Evolutionary conservation across 2,329 filamentous ascomycete species (phyloP).

Genomic region (Huntiella omanensis): DNA sequence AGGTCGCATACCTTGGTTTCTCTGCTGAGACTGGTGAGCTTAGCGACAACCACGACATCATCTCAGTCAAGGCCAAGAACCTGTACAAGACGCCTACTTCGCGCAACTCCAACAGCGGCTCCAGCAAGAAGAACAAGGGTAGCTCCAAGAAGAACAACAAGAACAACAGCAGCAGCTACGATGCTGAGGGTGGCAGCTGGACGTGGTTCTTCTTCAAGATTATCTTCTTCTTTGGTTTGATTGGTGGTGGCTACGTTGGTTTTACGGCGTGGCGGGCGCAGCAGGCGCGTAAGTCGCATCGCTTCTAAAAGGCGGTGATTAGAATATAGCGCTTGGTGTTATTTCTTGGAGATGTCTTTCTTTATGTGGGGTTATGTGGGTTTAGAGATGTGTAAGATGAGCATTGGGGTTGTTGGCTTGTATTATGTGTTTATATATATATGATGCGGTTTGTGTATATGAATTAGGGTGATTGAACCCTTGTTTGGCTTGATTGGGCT

Average conservation of each 20-base stretch:
- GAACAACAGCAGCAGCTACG: slow-evolving; percentile 14
- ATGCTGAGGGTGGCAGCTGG: slow-evolving; percentile 30
- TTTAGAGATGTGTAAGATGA: too few species aligned
- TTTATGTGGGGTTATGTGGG: neutral
- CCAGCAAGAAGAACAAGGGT: slow-evolving; percentile 18
- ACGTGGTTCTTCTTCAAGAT: slow-evolving; percentile 60
- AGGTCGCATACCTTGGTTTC: slow-evolving; percentile 56
- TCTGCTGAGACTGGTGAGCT: slow-evolving; percentile 88
- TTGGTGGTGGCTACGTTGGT: slow-evolving; percentile 64
- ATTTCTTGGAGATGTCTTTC: neutral
- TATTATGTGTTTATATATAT: neutral
- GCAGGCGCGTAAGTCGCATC: slow-evolving; percentile 34
- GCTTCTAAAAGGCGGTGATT: slow-evolving; percentile 24
- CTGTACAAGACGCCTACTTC: slow-evolving; percentile 48
- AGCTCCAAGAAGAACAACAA: slow-evolving; percentile 18
- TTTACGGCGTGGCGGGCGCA: slow-evolving; percentile 65
- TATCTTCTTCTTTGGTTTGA: slow-evolving; percentile 50
- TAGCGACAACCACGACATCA: slow-evolving; percentile 93
- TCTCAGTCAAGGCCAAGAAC: slow-evolving; percentile 71
- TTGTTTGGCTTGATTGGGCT: neutral
- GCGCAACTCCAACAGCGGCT: slow-evolving; percentile 19
- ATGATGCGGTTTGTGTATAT: neutral
- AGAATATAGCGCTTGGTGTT: neutral
- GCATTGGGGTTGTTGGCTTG: neutral
- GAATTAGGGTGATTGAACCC: neutral